Base-by-base conservation (phyloP, 2,329 filamentous ascomycete genomes). In the Pleurostoma richardsiae region DNA sequence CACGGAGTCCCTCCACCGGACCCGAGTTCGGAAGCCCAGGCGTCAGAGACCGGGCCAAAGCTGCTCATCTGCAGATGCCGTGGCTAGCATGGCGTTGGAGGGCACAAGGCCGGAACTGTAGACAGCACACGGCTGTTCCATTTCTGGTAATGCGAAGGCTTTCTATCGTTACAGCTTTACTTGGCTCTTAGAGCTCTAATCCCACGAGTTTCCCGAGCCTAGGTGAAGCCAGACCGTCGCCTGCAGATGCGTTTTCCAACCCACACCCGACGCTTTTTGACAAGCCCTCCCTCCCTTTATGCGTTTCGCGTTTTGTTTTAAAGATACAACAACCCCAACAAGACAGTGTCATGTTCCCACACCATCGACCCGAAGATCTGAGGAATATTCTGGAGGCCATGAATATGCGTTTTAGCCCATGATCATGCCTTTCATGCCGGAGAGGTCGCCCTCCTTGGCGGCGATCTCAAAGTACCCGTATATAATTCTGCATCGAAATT, bases 401-500 rank as follows among this genome's bases (percentile, higher is more conserved):
- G 19, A 19, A 19, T 19, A 19, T 19, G 41, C 4, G 11, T 10
- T 28, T 76, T 78, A 85, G 59, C 82, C 82, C 82, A 85, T 84
- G 53, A 85, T 77, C 80, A 85, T 84, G 48, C 82, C 82, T 70
- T 85, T 84, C 80, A 85, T 83, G 56, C 90, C 89, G 51, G 85
- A 80, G 70, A 97, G 85, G 67, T 99, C 94, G 60, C 94, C 94
- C 73, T 99, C 94, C 75, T 96, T 96, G 62, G 95, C 95, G 28
- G 94, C 94, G 63, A 99, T 99, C 71, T 99, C 94, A 62, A 99
- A 99, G 77, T 99, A 99, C 55, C 91, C 90, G 71, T 99, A 99
- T 71, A 99, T 99, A 68, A 99, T 99, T 52, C 90, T 95, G 58
- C 11, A 11, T 11, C 10, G 2, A 29, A n/a, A 45, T 68, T 53